Percentiles rank a stretch among this genome's conserved stretches.
Evolutionary conservation across 371 early-diverging fungal species (phyloP).

Genomic region (Mortierella sp.): DNA sequence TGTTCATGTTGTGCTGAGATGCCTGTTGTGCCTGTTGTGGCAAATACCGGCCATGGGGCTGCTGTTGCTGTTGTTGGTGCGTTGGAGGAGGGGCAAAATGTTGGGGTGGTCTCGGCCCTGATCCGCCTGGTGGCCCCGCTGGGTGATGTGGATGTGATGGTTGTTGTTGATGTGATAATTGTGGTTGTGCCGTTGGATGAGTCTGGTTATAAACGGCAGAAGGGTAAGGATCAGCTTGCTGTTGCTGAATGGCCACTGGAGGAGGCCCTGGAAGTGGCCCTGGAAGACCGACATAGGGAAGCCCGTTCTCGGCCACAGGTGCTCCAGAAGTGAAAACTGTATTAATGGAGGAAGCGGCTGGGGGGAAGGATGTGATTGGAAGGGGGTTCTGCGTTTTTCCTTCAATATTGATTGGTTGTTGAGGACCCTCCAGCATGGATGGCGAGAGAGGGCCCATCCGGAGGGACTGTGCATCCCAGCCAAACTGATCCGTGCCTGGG

Average conservation of each 20-base stretch:
- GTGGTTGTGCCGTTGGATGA: slow-evolving; percentile 18
- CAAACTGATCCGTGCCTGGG: slow-evolving; percentile 60
- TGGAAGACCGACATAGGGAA: slow-evolving; percentile 28
- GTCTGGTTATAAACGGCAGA: slow-evolving; percentile 22
- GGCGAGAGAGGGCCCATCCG: slow-evolving; percentile 84
- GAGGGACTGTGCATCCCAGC: slow-evolving; percentile 73
- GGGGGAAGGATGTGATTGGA: slow-evolving; percentile 36
- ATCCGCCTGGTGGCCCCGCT: slow-evolving; percentile 7
- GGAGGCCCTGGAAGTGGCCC: slow-evolving; percentile 37
- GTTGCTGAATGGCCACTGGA: slow-evolving; percentile 13
- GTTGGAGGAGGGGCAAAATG: slow-evolving; percentile 10
- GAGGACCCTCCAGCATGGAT: slow-evolving; percentile 81
- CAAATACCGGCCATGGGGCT: slow-evolving; percentile 25
- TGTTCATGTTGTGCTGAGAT: slow-evolving; percentile 24
- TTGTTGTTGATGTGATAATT: slow-evolving; percentile 10
- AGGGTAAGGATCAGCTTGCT: slow-evolving; percentile 24
- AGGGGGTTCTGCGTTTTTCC: slow-evolving; percentile 26
- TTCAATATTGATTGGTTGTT: slow-evolving; percentile 60
- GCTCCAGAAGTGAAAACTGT: slow-evolving; percentile 35
- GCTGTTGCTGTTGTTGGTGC: slow-evolving; percentile 4
- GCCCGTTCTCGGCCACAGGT: slow-evolving; percentile 32
- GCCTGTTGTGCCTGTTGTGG: slow-evolving; percentile 28
- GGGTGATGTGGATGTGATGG: slow-evolving; percentile 13
- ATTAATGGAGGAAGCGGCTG: slow-evolving; percentile 24
- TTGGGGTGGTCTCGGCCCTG: slow-evolving; percentile 14